Evolutionary conservation across 1,284 basidiomycete genomes (phyloP).

Genomic region (Ceratobasidium sp.): DNA sequence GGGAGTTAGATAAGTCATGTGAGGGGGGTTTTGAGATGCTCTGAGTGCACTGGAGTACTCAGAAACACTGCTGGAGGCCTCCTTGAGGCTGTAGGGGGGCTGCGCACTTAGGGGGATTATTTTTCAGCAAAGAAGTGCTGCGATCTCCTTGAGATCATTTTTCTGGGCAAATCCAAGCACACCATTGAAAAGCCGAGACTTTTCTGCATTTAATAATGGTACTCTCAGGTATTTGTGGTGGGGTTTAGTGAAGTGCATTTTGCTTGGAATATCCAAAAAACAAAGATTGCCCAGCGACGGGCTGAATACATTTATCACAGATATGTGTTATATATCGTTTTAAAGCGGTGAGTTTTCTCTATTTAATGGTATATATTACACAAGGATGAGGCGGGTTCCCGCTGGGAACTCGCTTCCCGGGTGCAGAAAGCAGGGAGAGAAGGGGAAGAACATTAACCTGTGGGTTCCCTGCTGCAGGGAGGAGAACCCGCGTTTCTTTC

Average conservation of each 20-base stretch:
- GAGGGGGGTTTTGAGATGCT: neutral
- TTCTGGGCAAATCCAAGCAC: neutral
- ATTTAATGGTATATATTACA: neutral
- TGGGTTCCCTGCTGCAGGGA: no score
- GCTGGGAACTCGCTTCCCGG: no score
- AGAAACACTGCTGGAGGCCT: no score
- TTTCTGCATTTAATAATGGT: neutral
- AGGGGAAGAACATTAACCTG: no score
- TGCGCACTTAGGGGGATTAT: neutral
- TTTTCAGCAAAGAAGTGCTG: neutral
- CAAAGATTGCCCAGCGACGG: neutral
- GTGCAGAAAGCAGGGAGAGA: no score
- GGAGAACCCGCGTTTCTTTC: no score
- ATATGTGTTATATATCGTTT: neutral
- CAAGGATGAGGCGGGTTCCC: no score
- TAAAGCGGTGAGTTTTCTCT: neutral
- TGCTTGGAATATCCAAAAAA: neutral
- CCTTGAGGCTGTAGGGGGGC: neutral
- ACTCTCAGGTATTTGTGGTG: neutral
- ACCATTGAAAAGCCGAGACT: neutral
- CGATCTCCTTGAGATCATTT: neutral
- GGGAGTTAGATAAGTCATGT: neutral
- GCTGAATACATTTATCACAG: neutral
- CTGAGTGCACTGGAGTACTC: neutral
- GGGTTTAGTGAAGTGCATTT: neutral